phyloP scores from a whole-genome alignment of 2,329 filamentous ascomycete species.

The Fusarium torulosum region DNA sequence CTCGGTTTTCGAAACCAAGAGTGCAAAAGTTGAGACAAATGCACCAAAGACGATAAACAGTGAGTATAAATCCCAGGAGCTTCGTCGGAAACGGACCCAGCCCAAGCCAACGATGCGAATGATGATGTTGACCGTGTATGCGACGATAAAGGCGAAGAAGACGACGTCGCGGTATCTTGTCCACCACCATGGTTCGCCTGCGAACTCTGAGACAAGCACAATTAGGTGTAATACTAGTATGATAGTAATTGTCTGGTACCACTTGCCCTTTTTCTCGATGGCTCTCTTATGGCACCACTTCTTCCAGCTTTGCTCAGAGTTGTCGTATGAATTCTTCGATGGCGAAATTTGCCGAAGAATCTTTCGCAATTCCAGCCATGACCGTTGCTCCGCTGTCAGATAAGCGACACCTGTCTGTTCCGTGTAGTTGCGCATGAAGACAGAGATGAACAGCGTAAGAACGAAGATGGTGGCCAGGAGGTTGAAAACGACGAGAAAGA shows the following conservation, averaged over 20 bases:
- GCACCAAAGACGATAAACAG: conserved; percentile 83
- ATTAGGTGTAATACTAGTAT: conserved; percentile 86
- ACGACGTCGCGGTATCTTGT: conserved; percentile 76
- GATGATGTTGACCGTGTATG: conserved; percentile 85
- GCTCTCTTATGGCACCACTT: conserved; percentile 96
- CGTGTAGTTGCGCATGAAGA: conserved; percentile 99
- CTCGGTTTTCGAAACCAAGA: conserved; percentile 73
- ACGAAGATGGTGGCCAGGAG: conserved; percentile 96
- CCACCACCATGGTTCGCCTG: conserved; percentile 80
- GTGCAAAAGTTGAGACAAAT: conserved; percentile 80
- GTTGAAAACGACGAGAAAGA: conserved; percentile 98
- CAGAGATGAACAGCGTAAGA: conserved; percentile 95
- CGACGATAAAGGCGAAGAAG: conserved; percentile 83
- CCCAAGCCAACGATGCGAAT: conserved; percentile 90
- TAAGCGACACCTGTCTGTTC: conserved; percentile 98
- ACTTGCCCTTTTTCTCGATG: conserved; percentile 91
- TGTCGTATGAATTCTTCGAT: conserved; percentile 88
- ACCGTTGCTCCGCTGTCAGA: conserved; percentile 93
- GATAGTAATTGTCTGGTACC: conserved; percentile 85
- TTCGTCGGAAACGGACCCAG: conserved; percentile 91
- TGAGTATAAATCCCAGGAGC: conserved; percentile 96
- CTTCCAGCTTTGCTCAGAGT: conserved; percentile 81
- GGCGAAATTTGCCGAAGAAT: conserved; percentile 92
- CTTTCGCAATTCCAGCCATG: conserved; percentile 95
- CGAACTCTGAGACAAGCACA: conserved; percentile 87